phyloP scores from a whole-genome alignment of 2,329 filamentous ascomycete genomes.

The Fusarium decemcellulare region DNA sequence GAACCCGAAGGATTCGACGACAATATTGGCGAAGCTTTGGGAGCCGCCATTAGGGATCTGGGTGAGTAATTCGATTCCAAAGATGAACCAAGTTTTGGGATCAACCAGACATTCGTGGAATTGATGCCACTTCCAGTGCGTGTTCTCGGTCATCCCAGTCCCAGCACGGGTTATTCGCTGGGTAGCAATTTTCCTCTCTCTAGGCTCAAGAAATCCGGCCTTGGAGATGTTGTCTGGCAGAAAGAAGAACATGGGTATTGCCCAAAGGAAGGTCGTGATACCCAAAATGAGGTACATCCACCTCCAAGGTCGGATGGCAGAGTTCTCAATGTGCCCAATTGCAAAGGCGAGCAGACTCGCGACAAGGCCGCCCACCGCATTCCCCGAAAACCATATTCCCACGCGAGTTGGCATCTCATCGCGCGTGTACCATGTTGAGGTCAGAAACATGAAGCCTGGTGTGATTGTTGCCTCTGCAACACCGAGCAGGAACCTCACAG shows the following conservation, averaged over 20 bases:
- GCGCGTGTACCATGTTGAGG: constrained; percentile 69
- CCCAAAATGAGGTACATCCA: constrained; percentile 73
- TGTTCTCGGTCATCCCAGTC: constrained; percentile 65
- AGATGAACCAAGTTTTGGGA: constrained; percentile 73
- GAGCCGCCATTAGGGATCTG: constrained; percentile 75
- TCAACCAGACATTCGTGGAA: constrained; percentile 67
- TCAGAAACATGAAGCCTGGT: constrained; percentile 70
- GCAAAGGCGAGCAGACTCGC: constrained; percentile 68
- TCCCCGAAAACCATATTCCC: constrained; percentile 70
- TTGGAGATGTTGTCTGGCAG: constrained; percentile 68
- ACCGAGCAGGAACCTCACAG: constrained; percentile 67
- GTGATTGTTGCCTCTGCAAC: constrained; percentile 68
- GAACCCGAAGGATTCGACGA: constrained; percentile 70
- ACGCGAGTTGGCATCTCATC: constrained; percentile 69
- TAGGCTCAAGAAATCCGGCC: constrained; percentile 69
- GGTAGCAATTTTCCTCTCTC: constrained; percentile 64
- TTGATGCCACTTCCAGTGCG: constrained; percentile 66
- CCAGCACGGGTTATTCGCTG: constrained; percentile 64
- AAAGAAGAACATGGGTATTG: constrained; percentile 61
- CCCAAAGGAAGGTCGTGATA: constrained; percentile 64
- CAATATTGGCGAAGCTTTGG: constrained; percentile 71
- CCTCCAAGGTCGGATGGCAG: constrained; percentile 63
- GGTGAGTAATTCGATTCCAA: constrained; percentile 65
- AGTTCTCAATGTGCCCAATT: constrained; percentile 65
- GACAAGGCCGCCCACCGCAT: constrained; percentile 62